Percentiles rank a stretch among this genome's conserved stretches.
These are phyloP conservation scores for Piloderma croceum DNA, from an alignment of 768 basidiomycete genomes.

Conservation along the genomic window DNA sequence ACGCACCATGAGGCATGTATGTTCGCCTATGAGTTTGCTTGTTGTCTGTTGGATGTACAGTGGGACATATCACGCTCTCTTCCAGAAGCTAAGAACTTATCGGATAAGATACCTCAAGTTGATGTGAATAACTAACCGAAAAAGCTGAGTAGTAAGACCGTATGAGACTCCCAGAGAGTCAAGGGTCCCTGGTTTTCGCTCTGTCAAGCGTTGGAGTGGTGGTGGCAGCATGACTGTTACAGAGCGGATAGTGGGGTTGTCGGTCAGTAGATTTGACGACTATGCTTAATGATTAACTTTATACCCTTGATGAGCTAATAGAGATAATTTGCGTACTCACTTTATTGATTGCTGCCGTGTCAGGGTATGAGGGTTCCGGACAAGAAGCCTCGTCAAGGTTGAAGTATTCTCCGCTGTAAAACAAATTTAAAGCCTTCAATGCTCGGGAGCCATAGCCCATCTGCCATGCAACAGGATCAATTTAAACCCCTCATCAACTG, in stretches of 20 bases:
- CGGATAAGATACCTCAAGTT: background rate
- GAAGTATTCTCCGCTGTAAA: conserved; percentile 91
- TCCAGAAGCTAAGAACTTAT: conserved; percentile 71
- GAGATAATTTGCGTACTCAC: too few species aligned
- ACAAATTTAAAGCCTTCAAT: conserved; percentile 77
- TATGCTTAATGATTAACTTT: too few species aligned
- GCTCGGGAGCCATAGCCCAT: conserved; percentile 97
- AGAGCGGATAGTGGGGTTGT: conserved; percentile 69
- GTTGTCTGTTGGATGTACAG: conserved; percentile 90
- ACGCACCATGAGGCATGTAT: conserved; percentile 92
- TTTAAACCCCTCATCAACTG: too few species aligned
- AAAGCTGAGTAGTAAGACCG: conserved; percentile 80
- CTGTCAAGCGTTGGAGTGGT: conserved; percentile 81
- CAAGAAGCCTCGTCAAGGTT: conserved; percentile 67
- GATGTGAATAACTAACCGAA: conserved; percentile 44
- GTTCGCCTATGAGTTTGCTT: conserved; percentile 94
- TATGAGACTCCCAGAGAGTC: conserved; percentile 97
- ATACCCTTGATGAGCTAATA: background rate
- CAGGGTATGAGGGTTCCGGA: conserved; percentile 54
- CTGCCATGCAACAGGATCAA: too few species aligned
- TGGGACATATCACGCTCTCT: conserved; percentile 85
- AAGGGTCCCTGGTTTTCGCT: conserved; percentile 81
- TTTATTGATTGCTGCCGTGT: conserved; percentile 44
- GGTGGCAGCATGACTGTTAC: conserved; percentile 81
- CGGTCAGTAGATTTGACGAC: too few species aligned